These are phyloP conservation scores for Arabidopsis lyrata DNA, from an alignment of 441 rosid genomes.

Conservation along the genomic window DNA sequence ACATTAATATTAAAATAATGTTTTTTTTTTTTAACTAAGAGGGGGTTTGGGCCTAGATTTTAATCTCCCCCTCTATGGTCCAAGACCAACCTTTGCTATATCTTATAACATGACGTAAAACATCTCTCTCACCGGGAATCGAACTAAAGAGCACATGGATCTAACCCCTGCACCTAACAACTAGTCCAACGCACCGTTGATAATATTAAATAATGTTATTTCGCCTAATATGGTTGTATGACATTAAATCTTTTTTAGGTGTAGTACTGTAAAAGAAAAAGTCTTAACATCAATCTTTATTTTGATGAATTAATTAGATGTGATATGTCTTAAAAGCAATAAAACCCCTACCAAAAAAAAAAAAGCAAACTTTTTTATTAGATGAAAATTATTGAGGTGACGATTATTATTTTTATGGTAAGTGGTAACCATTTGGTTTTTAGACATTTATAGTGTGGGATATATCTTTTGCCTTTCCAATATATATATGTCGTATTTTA, in stretches of 20 bases:
- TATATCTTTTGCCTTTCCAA: conserved; percentile 5
- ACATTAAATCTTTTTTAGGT: too few relatives aligned
- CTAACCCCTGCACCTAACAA: too few relatives aligned
- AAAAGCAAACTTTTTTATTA: not conserved
- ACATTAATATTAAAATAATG: too few relatives aligned
- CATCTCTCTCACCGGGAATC: too few relatives aligned
- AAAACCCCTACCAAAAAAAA: not conserved
- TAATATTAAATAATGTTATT: not conserved
- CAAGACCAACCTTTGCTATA: too few relatives aligned
- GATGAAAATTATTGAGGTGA: conserved; percentile 18
- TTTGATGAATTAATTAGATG: conserved; percentile 7
- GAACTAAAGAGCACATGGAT: too few relatives aligned
- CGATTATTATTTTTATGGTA: conserved; percentile 3
- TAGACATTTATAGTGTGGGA: conserved; percentile 25
- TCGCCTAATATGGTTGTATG: not conserved
- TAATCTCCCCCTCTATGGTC: too few relatives aligned
- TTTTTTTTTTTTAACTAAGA: too few relatives aligned
- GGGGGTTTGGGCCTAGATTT: too few relatives aligned
- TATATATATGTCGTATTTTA: not conserved
- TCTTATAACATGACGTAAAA: too few relatives aligned
- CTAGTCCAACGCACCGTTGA: too few relatives aligned
- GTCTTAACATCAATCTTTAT: not conserved
- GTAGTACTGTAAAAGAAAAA: not conserved
- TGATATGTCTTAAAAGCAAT: conserved; percentile 7
- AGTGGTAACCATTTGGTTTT: conserved; percentile 29